These are phyloP conservation scores for Protomyces gravidus DNA, from an alignment of 1,139 yeast species.

Conservation along the genomic window DNA sequence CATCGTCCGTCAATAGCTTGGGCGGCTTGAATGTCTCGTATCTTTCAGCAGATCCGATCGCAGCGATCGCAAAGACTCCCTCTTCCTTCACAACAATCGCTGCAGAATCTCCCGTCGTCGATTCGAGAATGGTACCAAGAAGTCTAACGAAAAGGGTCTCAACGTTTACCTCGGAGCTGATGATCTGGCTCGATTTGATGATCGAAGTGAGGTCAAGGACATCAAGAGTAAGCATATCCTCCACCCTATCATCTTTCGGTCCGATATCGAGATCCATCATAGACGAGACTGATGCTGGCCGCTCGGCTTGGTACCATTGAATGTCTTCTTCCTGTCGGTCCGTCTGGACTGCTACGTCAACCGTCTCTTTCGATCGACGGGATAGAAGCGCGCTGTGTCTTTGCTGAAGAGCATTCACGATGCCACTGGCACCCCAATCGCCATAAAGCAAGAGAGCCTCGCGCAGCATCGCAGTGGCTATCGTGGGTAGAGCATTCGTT, in stretches of 20 bases:
- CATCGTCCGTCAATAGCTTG: conserved; percentile 26
- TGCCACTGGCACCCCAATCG: conserved; percentile 30
- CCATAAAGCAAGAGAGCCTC: conserved; percentile 11
- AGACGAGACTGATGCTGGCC: background rate
- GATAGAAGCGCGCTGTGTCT: background rate
- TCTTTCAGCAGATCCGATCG: conserved; percentile 31
- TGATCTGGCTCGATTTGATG: conserved; percentile 33
- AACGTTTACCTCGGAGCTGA: conserved; percentile 34
- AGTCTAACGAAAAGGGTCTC: conserved; percentile 32
- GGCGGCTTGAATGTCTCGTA: conserved; percentile 25
- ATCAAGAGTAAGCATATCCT: conserved; percentile 29
- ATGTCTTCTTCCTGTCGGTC: background rate
- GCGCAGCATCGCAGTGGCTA: conserved; percentile 25
- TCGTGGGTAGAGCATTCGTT: conserved; percentile 19
- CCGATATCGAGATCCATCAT: conserved; percentile 1
- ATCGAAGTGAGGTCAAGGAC: conserved; percentile 34
- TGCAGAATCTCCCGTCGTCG: conserved; percentile 31
- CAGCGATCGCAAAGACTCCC: conserved; percentile 30
- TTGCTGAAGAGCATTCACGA: background rate
- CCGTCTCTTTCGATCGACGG: background rate
- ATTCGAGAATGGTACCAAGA: conserved; percentile 33
- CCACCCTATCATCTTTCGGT: background rate
- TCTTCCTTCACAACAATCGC: conserved; percentile 33
- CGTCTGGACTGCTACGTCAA: conserved; percentile 1
- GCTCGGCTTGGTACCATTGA: background rate